Evolutionary conservation across 371 early-diverging fungal genomes (phyloP).

Genomic region (Blastocladiella emersonii): DNA sequence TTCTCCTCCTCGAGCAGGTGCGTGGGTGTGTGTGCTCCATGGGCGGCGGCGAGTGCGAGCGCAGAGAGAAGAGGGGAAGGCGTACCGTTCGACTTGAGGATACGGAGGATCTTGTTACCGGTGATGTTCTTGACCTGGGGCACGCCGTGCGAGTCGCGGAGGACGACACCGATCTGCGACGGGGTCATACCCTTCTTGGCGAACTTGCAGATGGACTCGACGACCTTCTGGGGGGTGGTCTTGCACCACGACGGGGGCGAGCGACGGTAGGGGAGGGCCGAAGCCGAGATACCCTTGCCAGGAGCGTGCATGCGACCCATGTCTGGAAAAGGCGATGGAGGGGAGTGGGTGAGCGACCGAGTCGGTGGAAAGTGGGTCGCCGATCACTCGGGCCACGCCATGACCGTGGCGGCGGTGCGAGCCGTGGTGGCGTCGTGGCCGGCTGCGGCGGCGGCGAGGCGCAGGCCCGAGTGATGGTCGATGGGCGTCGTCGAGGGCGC

Average conservation of each 20-base stretch:
- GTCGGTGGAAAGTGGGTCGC: too few relatives aligned
- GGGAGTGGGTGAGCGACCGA: too few relatives aligned
- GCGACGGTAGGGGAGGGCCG: constrained; percentile 98
- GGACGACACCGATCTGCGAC: constrained; percentile 97
- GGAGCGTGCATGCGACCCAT: constrained; percentile 97
- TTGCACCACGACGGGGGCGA: constrained; percentile 96
- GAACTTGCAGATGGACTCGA: constrained; percentile 94
- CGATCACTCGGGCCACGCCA: too few relatives aligned
- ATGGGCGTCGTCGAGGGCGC: too few relatives aligned
- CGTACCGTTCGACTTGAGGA: constrained; percentile 70
- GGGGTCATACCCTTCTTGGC: constrained; percentile 99
- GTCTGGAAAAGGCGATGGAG: constrained; percentile 14
- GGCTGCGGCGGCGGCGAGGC: too few relatives aligned
- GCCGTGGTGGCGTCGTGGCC: too few relatives aligned
- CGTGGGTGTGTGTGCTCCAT: too few relatives aligned
- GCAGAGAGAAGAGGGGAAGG: background rate
- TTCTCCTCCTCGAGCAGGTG: too few relatives aligned
- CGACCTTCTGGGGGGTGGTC: constrained; percentile 90
- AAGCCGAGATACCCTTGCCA: constrained; percentile 96
- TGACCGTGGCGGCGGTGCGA: too few relatives aligned
- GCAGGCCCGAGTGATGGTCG: too few relatives aligned
- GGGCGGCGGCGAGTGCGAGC: constrained; percentile 5
- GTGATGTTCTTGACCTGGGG: constrained; percentile 92
- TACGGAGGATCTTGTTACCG: constrained; percentile 92
- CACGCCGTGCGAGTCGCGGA: constrained; percentile 97